These are phyloP conservation scores for Torulaspora pretoriensis DNA, from an alignment of 1,139 yeast species.

Conservation along the genomic window DNA sequence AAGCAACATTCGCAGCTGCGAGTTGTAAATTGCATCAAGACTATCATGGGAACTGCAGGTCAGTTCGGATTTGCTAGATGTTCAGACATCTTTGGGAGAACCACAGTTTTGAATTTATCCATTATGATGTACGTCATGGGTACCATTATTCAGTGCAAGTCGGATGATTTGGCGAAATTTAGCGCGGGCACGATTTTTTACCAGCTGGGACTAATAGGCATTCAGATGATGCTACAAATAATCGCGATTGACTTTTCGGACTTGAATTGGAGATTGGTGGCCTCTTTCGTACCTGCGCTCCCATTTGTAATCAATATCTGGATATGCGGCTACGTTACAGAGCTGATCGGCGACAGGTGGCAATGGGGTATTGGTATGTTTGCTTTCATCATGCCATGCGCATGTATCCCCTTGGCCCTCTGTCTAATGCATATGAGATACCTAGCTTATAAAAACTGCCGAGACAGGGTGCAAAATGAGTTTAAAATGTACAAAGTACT, in stretches of 20 bases:
- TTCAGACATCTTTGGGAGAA: slow-evolving; percentile 64
- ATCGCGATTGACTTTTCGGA: slow-evolving; percentile 60
- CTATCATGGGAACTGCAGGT: slow-evolving; percentile 68
- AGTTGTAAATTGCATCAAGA: slow-evolving; percentile 56
- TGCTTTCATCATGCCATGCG: slow-evolving; percentile 64
- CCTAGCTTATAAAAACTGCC: slow-evolving; percentile 44
- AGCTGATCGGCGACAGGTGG: slow-evolving; percentile 45
- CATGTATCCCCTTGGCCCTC: slow-evolving; percentile 51
- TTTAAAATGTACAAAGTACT: slow-evolving; percentile 30
- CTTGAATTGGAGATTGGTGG: slow-evolving; percentile 61
- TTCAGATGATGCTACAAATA: slow-evolving; percentile 51
- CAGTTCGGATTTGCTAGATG: slow-evolving; percentile 64
- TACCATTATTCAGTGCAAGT: slow-evolving; percentile 60
- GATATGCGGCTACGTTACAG: slow-evolving; percentile 55
- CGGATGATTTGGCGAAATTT: slow-evolving; percentile 53
- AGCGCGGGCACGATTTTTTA: slow-evolving; percentile 69
- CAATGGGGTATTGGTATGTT: slow-evolving; percentile 69
- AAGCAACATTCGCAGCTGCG: slow-evolving; percentile 53
- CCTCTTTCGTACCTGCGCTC: slow-evolving; percentile 57
- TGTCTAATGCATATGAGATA: slow-evolving; percentile 52
- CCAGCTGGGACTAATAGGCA: slow-evolving; percentile 63
- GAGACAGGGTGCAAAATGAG: slow-evolving; percentile 23
- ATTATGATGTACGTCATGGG: slow-evolving; percentile 60
- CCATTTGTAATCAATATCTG: slow-evolving; percentile 72
- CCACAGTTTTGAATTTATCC: slow-evolving; percentile 49